Evolutionary conservation across 352 stramenopile genomes (phyloP).

Genomic region (Blastocystis hominis): DNA sequence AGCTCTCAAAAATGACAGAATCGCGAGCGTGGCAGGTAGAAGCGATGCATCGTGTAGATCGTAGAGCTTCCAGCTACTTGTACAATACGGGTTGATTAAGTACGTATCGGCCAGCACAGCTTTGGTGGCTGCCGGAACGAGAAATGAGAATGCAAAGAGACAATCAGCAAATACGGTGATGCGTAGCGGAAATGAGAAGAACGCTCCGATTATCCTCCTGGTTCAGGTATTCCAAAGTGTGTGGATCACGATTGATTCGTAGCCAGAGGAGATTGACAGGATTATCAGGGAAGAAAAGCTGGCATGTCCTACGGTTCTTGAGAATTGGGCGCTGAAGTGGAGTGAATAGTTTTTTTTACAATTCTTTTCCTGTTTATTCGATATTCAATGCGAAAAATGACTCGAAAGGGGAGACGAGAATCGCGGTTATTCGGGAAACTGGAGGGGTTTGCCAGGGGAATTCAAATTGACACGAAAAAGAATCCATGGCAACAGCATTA

Average conservation of each 20-base stretch:
- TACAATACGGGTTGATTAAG: background rate
- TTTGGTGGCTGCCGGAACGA: background rate
- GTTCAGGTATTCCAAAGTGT: background rate
- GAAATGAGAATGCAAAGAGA: background rate
- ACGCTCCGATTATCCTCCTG: background rate
- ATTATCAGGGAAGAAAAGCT: background rate
- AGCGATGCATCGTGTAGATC: background rate
- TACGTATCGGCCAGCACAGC: background rate
- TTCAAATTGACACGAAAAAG: conserved; percentile 14
- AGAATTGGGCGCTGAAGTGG: conserved; percentile 38
- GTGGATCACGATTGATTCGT: background rate
- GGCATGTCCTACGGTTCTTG: background rate
- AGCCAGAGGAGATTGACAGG: conserved; percentile 24
- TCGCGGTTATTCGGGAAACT: background rate
- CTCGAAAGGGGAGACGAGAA: background rate
- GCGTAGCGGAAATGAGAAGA: conserved; percentile 21
- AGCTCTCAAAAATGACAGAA: background rate
- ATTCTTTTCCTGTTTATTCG: background rate
- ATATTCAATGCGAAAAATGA: background rate
- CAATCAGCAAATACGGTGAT: background rate
- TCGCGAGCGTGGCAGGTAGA: background rate
- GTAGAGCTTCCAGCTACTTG: conserved; percentile 22
- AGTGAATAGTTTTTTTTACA: background rate
- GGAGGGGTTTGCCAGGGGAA: background rate
- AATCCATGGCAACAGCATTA: background rate